A percentile compares a stretch with the other conserved stretches of the same genome.
Evolutionary conservation across 805 yeast genomes (phyloP).

Genomic region (Saccharomycopsis amapae): DNA sequence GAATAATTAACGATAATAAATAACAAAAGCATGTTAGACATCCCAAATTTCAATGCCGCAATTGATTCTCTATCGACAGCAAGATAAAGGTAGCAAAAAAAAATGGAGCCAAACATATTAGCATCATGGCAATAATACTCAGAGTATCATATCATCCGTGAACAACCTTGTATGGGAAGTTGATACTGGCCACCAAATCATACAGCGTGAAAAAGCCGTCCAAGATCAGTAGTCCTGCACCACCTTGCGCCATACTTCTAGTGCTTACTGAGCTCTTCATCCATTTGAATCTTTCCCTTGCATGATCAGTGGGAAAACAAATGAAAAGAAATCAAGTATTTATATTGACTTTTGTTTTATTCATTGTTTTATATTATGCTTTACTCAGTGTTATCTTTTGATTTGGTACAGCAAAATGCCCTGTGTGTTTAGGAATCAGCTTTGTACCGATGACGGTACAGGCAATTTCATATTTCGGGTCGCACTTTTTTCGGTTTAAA

Average conservation of each 20-base stretch:
- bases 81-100: conserved; percentile 1
- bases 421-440: too few species aligned
- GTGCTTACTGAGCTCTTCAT: not conserved
- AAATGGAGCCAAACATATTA: not conserved
- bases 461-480: too few species aligned
- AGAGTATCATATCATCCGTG: not conserved
- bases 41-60: not conserved
- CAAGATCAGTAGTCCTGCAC: not conserved
- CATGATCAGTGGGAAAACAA: too few species aligned
- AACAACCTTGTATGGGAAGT: conserved; percentile 1
- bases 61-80: not conserved
- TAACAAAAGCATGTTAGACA: conserved; percentile 1
- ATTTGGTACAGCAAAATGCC: too few species aligned
- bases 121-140: not conserved
- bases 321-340: too few species aligned
- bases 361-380: too few species aligned
- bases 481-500: too few species aligned
- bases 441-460: too few species aligned
- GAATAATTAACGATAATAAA: too few species aligned
- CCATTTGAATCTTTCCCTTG: not conserved
- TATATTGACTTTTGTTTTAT: too few species aligned
- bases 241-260: not conserved
- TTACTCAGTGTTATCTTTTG: too few species aligned
- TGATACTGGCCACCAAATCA: conserved; percentile 3
- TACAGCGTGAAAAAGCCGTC: conserved; percentile 2